Evolutionary conservation across 768 basidiomycete genomes (phyloP), one percentile per base, ranked within the genome.

Genomic region (Cytidiella melzeri): DNA sequence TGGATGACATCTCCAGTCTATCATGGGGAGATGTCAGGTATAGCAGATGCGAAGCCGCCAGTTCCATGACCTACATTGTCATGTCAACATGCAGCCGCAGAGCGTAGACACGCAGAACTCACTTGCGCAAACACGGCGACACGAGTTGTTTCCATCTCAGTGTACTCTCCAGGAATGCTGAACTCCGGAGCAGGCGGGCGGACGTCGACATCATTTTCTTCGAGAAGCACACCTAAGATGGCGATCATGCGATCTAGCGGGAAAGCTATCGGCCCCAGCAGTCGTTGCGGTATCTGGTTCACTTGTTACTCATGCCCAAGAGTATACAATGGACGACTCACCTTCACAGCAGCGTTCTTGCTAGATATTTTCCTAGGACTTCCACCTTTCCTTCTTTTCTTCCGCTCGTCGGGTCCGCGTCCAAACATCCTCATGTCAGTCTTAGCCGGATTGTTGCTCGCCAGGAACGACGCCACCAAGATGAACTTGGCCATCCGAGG

Each of bases 391-490:
- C 69, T 66, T 54, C 79, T 73, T 64, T 75, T 76, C 54, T 73
- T 71, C 58, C 78, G 79, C 61, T 87, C 87, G 46, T 84, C 83
- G 23, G 77, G 51, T 1, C 81, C 84, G 12, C 92, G 64, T 3
- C 87, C 85, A 65, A 96, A 91, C 78, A 95, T 83, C 30, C 87
- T 72, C 54, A 90, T 28, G 64, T 94, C 92, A 7, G 81, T 83
- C 59, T 81, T 84, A 0, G 82, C 65, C 2, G 92, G 92, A 59
- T 95, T 96, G 37, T 84, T 86, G 37, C 89, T 90, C 4, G 91
- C 89, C 36, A 92, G 66, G 60, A 83, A 95, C 1, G 83, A 78
- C 0, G 88, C 85, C 3, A 92, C 64, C 4, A 93, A 67, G 20
- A 92, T 72, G 57, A 81, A 92, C 58, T 85, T 86, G 19, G 81